These are phyloP conservation scores for Theobroma cacao DNA, from an alignment of 345 rosid genomes.

Conservation along the genomic window DNA sequence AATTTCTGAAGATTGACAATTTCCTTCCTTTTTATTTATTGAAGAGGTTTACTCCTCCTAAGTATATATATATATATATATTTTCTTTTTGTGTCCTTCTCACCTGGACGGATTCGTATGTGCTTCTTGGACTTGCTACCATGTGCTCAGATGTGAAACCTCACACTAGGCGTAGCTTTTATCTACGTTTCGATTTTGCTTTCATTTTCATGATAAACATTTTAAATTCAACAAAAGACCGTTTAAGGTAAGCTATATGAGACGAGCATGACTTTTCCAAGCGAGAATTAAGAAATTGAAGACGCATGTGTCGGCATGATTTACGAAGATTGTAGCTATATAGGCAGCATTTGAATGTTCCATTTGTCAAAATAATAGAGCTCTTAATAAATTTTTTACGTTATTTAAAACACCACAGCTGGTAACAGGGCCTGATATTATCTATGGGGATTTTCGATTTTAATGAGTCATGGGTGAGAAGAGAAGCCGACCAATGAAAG, in stretches of 20 bases:
- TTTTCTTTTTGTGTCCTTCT: background rate
- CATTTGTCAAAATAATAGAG: background rate
- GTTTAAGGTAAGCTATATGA: background rate
- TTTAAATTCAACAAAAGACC: background rate
- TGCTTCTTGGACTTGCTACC: constrained; percentile 13
- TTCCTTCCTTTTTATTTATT: background rate
- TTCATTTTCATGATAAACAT: background rate
- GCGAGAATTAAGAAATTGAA: background rate
- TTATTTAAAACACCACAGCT: background rate
- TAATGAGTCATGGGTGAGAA: background rate
- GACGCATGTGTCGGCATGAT: background rate
- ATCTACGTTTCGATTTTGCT: background rate
- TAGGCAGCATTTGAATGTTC: background rate
- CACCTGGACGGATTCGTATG: background rate
- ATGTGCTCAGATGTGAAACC: constrained; percentile 10
- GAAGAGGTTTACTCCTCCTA: background rate
- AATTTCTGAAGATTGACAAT: background rate
- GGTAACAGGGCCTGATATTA: too few species aligned
- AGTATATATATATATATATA: too few species aligned
- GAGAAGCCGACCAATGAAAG: background rate
- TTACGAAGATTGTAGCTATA: background rate
- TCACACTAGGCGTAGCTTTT: background rate
- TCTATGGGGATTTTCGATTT: too few species aligned
- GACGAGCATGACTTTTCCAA: background rate
- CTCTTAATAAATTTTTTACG: too few species aligned